Percentiles rank a stretch among this genome's conserved stretches.
Evolutionary conservation across 2,329 filamentous ascomycete genomes (phyloP).

Genomic region (Nemania sp.): DNA sequence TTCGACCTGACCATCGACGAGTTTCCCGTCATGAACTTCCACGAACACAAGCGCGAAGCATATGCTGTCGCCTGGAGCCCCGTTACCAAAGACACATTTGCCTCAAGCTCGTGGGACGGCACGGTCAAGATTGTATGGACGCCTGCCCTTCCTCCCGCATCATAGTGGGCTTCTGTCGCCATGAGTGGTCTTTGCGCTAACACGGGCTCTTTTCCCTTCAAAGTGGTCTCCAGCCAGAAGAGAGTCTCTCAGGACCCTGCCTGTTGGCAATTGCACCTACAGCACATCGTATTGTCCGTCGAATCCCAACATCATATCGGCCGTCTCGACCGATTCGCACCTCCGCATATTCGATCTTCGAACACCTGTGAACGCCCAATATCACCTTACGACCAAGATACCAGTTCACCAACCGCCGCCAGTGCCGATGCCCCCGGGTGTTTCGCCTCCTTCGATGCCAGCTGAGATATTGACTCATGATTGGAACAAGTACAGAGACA

Average conservation of each 20-base stretch:
- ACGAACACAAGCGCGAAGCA: slow-evolving; percentile 90
- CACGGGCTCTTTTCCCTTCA: background rate
- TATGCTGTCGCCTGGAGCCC: slow-evolving; percentile 94
- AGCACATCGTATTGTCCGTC: slow-evolving; percentile 88
- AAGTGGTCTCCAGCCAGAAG: slow-evolving; percentile 84
- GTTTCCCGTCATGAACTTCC: slow-evolving; percentile 89
- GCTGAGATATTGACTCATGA: slow-evolving; percentile 91
- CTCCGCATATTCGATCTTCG: slow-evolving; percentile 90
- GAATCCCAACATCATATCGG: slow-evolving; percentile 81
- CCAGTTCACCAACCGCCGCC: slow-evolving; percentile 75
- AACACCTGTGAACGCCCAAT: slow-evolving; percentile 80
- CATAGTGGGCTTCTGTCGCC: background rate
- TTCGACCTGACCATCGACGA: slow-evolving; percentile 80
- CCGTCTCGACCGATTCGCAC: slow-evolving; percentile 86
- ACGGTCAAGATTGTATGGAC: slow-evolving; percentile 80
- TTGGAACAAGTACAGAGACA: slow-evolving; percentile 97
- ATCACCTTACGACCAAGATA: slow-evolving; percentile 81
- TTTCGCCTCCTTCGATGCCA: slow-evolving; percentile 55
- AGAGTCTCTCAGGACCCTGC: slow-evolving; percentile 79
- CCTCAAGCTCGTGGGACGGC: slow-evolving; percentile 93
- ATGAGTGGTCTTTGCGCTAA: slow-evolving; percentile 8
- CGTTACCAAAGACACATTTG: slow-evolving; percentile 85
- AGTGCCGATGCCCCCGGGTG: slow-evolving; percentile 41
- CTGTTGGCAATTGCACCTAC: slow-evolving; percentile 93
- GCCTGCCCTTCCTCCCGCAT: too few relatives aligned